Conservation (phyloP, 2,329 filamentous ascomycete genomes). For the Truncatella angustata region DNA sequence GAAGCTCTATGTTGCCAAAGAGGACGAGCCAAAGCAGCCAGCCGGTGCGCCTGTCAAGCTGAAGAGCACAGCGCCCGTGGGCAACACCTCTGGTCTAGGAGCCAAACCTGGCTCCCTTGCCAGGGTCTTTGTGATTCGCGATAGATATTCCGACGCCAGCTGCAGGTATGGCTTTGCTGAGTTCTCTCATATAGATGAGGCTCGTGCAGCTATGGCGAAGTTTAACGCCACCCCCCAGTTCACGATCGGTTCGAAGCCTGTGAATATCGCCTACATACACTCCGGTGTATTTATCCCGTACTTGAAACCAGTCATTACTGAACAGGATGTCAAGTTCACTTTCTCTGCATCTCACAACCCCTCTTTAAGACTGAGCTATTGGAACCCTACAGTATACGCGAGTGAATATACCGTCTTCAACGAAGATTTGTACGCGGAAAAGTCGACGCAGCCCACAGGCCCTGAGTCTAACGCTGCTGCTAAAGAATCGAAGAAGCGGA, state of each 20-base stretch:
- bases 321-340: conserved; percentile 60
- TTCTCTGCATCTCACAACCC: conserved; percentile 71
- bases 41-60: conserved; percentile 50
- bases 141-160: conserved; percentile 67
- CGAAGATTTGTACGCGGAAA: conserved; percentile 41
- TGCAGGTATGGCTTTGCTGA: conserved; percentile 84
- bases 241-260: conserved; percentile 71
- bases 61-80: conserved; percentile 57
- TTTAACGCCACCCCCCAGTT: conserved; percentile 72
- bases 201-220: conserved; percentile 70
- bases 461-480: conserved; percentile 30
- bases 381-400: conserved; percentile 72
- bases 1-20: conserved; percentile 65
- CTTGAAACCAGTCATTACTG: conserved; percentile 49
- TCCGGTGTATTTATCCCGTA: conserved; percentile 82
- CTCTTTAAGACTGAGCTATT: conserved; percentile 68
- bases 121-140: conserved; percentile 74
- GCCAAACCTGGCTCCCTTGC: conserved; percentile 73
- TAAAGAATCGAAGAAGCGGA: conserved; percentile 36
- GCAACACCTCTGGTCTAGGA: conserved; percentile 60
- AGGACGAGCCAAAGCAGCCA: conserved; percentile 46
- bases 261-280: conserved; percentile 73
- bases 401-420: conserved; percentile 61
- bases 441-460: conserved; percentile 36
- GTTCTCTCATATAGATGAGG: conserved; percentile 74